Conservation (phyloP, 768 basidiomycete species). For the Erythrobasidium yunnanense region DNA sequence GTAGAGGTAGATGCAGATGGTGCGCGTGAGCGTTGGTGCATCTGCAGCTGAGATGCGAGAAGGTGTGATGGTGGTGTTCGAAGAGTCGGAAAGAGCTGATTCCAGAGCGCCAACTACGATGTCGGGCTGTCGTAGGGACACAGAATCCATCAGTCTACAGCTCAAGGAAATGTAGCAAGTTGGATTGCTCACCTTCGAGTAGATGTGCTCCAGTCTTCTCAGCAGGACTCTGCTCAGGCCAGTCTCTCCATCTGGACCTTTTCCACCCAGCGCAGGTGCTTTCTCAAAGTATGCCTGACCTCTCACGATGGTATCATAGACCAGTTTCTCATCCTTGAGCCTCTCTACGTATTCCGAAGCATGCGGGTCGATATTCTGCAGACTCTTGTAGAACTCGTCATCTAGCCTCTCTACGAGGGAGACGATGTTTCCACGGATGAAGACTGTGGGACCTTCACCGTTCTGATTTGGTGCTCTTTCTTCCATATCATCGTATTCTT, state of each 20-base stretch:
- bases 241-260: constrained; percentile 57
- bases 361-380: constrained; percentile 97
- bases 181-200: constrained; percentile 65
- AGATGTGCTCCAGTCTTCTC: constrained; percentile 92
- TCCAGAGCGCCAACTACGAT: constrained; percentile 84
- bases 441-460: constrained; percentile 60
- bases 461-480: constrained; percentile 61
- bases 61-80: constrained; percentile 42
- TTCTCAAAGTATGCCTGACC: constrained; percentile 85
- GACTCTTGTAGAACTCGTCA: constrained; percentile 92
- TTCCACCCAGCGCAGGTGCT: constrained; percentile 47
- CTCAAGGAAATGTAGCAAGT: constrained; percentile 11
- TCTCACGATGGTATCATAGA: constrained; percentile 86
- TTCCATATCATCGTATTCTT: constrained; percentile 80
- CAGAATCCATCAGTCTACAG: background rate
- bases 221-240: constrained; percentile 60
- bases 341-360: constrained; percentile 98
- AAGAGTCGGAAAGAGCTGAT: constrained; percentile 46
- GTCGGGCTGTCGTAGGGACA: constrained; percentile 56
- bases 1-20: constrained; percentile 84
- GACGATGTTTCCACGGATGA: constrained; percentile 88
- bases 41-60: constrained; percentile 34
- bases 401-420: constrained; percentile 91
- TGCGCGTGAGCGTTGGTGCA: constrained; percentile 70
- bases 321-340: constrained; percentile 84